Evolutionary conservation across 1,284 basidiomycete genomes (phyloP).

Genomic region (Leccinum pallidistipes): DNA sequence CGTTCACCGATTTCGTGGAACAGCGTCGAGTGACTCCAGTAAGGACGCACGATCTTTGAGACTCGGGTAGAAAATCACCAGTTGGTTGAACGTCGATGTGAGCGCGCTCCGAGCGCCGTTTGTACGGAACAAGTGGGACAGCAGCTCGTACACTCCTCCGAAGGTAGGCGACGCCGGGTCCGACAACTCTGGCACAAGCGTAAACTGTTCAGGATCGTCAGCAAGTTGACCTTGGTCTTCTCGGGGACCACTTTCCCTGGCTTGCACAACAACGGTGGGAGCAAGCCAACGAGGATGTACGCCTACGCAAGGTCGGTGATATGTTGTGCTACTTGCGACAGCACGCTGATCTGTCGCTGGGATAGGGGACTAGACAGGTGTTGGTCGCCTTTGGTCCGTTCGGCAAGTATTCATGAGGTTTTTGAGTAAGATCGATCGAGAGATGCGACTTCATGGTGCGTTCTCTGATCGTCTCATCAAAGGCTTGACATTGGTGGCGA

Average conservation of each 20-base stretch:
- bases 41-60: slow-evolving; percentile 55
- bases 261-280: slow-evolving; percentile 82
- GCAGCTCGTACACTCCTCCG: slow-evolving; percentile 59
- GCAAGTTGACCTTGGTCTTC: slow-evolving; percentile 83
- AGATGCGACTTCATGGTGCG: slow-evolving; percentile 75
- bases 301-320: slow-evolving; percentile 75
- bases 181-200: slow-evolving; percentile 68
- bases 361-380: slow-evolving; percentile 70
- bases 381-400: slow-evolving; percentile 57
- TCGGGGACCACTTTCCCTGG: slow-evolving; percentile 80
- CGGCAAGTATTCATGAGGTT: slow-evolving; percentile 73
- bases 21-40: slow-evolving; percentile 84
- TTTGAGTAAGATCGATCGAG: slow-evolving; percentile 60
- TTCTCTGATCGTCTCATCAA: slow-evolving; percentile 52
- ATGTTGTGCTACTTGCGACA: slow-evolving; percentile 80
- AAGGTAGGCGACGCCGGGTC: slow-evolving; percentile 53
- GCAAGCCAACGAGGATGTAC: slow-evolving; percentile 69
- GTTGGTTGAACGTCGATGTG: slow-evolving; percentile 60
- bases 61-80: slow-evolving; percentile 53
- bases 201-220: slow-evolving; percentile 75
- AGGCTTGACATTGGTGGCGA: slow-evolving; percentile 86
- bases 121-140: slow-evolving; percentile 77
- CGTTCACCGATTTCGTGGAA: slow-evolving; percentile 80
- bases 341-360: slow-evolving; percentile 81
- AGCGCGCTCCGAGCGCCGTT: slow-evolving; percentile 71